Percentiles rank a stretch among this genome's conserved stretches.
Conservation (phyloP, 176 grass and related monocot species). For the Aegilops speltoides region DNA sequence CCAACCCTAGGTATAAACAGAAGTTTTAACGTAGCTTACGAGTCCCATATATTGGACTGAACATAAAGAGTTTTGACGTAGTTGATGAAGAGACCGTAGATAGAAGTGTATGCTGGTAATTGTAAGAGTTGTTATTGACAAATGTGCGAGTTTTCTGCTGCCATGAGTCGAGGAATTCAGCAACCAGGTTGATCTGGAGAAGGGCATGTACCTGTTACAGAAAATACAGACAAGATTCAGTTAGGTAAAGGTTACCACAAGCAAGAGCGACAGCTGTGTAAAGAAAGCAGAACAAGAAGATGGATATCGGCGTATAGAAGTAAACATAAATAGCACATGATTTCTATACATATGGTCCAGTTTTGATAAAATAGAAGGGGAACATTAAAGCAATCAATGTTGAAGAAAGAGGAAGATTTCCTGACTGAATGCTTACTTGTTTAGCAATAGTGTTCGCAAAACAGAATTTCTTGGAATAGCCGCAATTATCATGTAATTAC, state of each 20-base stretch:
- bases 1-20: too few relatives aligned
- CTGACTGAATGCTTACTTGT: neutral
- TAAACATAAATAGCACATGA: neutral
- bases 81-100: too few relatives aligned
- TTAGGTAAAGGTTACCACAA: neutral
- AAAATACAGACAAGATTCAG: conserved; percentile 8
- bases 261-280: neutral
- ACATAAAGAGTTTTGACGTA: neutral
- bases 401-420: neutral
- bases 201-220: neutral
- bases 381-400: too few relatives aligned
- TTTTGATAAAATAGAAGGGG: too few relatives aligned
- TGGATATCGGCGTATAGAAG: neutral
- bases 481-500: neutral
- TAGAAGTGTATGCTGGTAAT: neutral
- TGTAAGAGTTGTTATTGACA: too few relatives aligned
- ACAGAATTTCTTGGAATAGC: neutral
- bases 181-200: neutral
- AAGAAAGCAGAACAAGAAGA: neutral
- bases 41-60: neutral
- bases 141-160: neutral
- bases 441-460: neutral
- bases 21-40: too few relatives aligned
- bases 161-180: neutral
- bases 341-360: neutral